Evolutionary conservation across 1,284 basidiomycete genomes (phyloP).

Genomic region (Coniophora puteana): DNA sequence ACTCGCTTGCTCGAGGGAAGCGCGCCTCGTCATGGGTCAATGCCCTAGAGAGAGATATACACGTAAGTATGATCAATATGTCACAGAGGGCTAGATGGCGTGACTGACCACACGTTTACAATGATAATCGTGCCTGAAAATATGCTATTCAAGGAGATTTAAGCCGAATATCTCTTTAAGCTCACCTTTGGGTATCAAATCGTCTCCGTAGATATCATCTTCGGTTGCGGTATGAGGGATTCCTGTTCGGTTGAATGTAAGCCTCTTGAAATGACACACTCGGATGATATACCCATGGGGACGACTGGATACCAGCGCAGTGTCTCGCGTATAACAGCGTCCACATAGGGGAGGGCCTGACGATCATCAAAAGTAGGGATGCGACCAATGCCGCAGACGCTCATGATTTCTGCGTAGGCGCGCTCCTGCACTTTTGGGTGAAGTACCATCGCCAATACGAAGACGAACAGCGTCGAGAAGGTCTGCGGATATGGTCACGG

Average conservation of each 20-base stretch:
- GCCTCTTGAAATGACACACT: not conserved
- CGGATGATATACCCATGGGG: constrained; percentile 13
- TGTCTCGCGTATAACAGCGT: constrained; percentile 27
- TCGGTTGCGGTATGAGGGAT: not conserved
- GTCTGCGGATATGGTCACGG: too few relatives aligned
- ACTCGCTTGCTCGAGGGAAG: constrained; percentile 1
- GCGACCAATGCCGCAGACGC: constrained; percentile 21
- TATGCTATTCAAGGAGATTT: not conserved
- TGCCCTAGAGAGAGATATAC: not conserved
- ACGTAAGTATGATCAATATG: not conserved
- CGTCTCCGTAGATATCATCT: not conserved
- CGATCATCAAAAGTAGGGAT: constrained; percentile 27
- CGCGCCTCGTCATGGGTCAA: constrained; percentile 1
- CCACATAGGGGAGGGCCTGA: constrained; percentile 24
- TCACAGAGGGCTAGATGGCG: not conserved
- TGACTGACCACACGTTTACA: not conserved
- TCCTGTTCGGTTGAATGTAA: not conserved
- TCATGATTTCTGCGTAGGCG: constrained; percentile 26
- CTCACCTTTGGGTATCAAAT: constrained; percentile 1
- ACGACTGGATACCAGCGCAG: constrained; percentile 22
- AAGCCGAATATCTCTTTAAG: not conserved
- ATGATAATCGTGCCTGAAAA: not conserved
- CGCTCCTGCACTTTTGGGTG: constrained; percentile 23
- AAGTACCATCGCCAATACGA: constrained; percentile 18
- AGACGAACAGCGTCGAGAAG: not conserved